These are phyloP conservation scores for Arabidopsis arenosa DNA, from an alignment of 345 rosid genomes.

Conservation along the genomic window DNA sequence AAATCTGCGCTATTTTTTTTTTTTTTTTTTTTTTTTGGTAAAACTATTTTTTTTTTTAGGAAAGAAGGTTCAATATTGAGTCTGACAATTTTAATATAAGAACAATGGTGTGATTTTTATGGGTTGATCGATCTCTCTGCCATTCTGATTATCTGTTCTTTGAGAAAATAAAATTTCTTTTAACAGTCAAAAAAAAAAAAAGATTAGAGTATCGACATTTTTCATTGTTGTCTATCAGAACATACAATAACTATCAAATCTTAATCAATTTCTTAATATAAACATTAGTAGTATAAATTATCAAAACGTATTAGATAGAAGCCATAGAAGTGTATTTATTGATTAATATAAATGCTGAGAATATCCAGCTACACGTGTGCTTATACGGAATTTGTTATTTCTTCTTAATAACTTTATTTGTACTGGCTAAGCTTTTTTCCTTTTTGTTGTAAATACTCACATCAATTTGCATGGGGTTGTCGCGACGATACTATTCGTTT, in stretches of 20 bases:
- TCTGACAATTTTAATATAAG: conserved; percentile 2
- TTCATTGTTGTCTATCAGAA: neutral
- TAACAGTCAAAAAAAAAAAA: too few relatives aligned
- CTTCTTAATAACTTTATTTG: neutral
- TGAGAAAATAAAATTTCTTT: neutral
- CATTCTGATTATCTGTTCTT: conserved; percentile 1
- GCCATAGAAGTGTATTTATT: neutral
- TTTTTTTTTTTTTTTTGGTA: too few relatives aligned
- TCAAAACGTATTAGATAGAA: neutral
- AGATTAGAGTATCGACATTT: neutral
- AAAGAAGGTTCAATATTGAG: conserved; percentile 18
- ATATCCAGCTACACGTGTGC: conserved; percentile 8
- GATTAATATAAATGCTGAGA: conserved; percentile 2
- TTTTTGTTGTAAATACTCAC: neutral
- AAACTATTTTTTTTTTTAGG: too few relatives aligned
- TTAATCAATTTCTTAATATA: neutral
- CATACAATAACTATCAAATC: too few relatives aligned
- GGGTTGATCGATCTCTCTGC: conserved; percentile 20
- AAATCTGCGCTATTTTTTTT: conserved; percentile 11
- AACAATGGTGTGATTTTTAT: conserved; percentile 1
- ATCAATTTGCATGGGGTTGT: conserved; percentile 16
- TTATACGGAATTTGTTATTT: neutral
- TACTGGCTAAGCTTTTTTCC: neutral
- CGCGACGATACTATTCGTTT: neutral
- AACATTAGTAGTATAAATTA: neutral